Conservation (phyloP, 345 rosid species). For the Citrus inodora region DNA sequence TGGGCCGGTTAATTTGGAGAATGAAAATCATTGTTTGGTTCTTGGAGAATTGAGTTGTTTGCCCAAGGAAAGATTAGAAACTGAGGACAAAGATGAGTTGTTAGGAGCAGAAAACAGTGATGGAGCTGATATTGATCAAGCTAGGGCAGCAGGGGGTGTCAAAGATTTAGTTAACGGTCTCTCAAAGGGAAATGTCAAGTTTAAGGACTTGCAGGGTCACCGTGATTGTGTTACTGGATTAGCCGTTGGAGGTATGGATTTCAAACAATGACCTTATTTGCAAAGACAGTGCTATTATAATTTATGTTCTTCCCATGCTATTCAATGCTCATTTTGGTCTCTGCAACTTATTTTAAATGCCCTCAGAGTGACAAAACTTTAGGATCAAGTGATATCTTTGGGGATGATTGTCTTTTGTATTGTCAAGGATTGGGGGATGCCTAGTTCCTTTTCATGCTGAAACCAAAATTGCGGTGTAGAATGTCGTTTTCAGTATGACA, state of each 20-base stretch:
- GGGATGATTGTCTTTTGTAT: background rate
- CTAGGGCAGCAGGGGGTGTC: conserved; percentile 23
- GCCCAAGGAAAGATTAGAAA: conserved; percentile 21
- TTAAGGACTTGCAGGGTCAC: conserved; percentile 64
- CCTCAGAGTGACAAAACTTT: background rate
- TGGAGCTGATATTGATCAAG: conserved; percentile 22
- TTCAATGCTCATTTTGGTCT: background rate
- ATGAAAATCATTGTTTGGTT: conserved; percentile 39
- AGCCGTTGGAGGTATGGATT: conserved; percentile 69
- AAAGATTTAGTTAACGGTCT: conserved; percentile 44
- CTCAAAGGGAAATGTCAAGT: conserved; percentile 44
- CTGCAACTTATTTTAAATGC: background rate
- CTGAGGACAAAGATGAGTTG: conserved; percentile 19
- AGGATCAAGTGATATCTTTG: background rate
- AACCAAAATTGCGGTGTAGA: background rate
- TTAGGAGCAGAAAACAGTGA: conserved; percentile 21
- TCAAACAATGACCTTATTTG: conserved; percentile 8
- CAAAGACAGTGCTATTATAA: background rate
- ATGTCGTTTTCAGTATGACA: background rate
- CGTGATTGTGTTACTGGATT: conserved; percentile 75
- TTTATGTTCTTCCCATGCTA: background rate
- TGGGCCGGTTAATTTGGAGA: conserved; percentile 22
- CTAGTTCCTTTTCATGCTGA: background rate
- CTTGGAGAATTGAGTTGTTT: conserved; percentile 50
- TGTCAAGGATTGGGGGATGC: background rate